A percentile compares a stretch with the other conserved stretches of the same genome.
Conservation (phyloP, 78 protist species). For the Trichosphaerium sp. region DNA sequence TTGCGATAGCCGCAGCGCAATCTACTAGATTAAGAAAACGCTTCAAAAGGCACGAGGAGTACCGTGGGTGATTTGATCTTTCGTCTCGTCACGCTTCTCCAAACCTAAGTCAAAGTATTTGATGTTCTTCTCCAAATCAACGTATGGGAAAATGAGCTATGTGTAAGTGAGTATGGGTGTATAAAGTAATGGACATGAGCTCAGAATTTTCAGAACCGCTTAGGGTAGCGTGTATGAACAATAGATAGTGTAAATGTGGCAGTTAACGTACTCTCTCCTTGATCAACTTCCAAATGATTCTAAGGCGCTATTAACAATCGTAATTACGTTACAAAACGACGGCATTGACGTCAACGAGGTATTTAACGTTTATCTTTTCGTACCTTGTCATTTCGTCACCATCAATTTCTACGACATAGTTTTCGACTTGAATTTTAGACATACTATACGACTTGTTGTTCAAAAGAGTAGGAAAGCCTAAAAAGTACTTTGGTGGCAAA, state of each 20-base stretch:
- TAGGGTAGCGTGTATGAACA: constrained; percentile 43
- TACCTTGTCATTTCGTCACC: constrained; percentile 58
- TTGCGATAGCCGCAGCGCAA: constrained; percentile 68
- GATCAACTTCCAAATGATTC: constrained; percentile 73
- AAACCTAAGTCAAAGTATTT: constrained; percentile 64
- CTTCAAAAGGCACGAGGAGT: constrained; percentile 9
- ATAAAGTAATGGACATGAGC: neutral
- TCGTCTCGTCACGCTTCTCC: constrained; percentile 52
- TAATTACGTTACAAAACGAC: neutral
- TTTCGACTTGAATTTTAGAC: constrained; percentile 42
- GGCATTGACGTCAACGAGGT: neutral
- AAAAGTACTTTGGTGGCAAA: no score
- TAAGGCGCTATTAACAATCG: neutral
- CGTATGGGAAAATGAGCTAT: constrained; percentile 22
- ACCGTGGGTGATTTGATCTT: constrained; percentile 53
- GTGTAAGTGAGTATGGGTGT: neutral
- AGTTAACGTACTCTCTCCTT: constrained; percentile 60
- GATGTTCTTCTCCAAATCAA: neutral
- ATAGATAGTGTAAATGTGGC: neutral
- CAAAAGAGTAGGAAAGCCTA: no score
- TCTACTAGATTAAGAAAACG: constrained; percentile 63
- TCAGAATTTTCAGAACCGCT: no score
- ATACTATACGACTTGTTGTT: no score
- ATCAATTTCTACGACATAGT: constrained; percentile 56
- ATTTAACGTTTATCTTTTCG: neutral